Conservation (phyloP, 2,329 filamentous ascomycete species). For the Aspergillus fischeri region DNA sequence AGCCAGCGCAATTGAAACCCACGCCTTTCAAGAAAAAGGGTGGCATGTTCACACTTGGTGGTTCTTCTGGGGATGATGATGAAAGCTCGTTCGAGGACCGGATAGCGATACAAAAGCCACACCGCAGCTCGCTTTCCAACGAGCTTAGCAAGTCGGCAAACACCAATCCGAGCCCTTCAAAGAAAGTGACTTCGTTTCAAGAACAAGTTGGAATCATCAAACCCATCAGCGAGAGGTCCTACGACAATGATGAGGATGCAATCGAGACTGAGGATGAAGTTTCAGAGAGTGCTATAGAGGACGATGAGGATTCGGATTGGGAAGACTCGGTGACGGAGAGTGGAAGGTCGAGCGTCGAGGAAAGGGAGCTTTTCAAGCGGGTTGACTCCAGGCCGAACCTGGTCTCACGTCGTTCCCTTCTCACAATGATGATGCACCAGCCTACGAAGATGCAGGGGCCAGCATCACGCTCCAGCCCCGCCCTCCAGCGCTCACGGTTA, state of each 20-base stretch:
- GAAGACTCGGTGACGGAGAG: slow-evolving; percentile 72
- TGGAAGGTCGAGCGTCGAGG: slow-evolving; percentile 75
- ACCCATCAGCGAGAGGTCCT: slow-evolving; percentile 54
- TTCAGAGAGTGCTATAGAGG: slow-evolving; percentile 78
- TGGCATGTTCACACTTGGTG: slow-evolving; percentile 67
- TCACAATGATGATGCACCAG: slow-evolving; percentile 84
- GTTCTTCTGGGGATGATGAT: slow-evolving; percentile 80
- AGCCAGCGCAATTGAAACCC: slow-evolving; percentile 59
- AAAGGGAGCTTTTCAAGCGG: slow-evolving; percentile 73
- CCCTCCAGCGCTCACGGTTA: slow-evolving; percentile 52
- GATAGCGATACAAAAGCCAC: slow-evolving; percentile 50
- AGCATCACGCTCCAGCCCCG: slow-evolving; percentile 46
- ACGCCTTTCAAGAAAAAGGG: slow-evolving; percentile 60
- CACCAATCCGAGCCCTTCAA: slow-evolving; percentile 39
- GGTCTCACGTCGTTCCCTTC: slow-evolving; percentile 78
- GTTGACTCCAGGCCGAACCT: slow-evolving; percentile 85
- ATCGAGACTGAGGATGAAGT: slow-evolving; percentile 63
- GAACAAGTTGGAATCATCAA: slow-evolving; percentile 68
- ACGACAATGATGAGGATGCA: slow-evolving; percentile 52
- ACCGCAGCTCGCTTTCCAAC: slow-evolving; percentile 54
- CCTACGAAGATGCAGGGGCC: slow-evolving; percentile 68
- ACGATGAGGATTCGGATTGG: slow-evolving; percentile 61
- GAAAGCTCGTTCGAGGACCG: slow-evolving; percentile 67
- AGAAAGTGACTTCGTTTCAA: slow-evolving; percentile 80
- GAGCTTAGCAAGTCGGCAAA: slow-evolving; percentile 45